Evolutionary conservation across 2,329 filamentous ascomycete species (phyloP).

Genomic region (Ophiocordyceps australis): DNA sequence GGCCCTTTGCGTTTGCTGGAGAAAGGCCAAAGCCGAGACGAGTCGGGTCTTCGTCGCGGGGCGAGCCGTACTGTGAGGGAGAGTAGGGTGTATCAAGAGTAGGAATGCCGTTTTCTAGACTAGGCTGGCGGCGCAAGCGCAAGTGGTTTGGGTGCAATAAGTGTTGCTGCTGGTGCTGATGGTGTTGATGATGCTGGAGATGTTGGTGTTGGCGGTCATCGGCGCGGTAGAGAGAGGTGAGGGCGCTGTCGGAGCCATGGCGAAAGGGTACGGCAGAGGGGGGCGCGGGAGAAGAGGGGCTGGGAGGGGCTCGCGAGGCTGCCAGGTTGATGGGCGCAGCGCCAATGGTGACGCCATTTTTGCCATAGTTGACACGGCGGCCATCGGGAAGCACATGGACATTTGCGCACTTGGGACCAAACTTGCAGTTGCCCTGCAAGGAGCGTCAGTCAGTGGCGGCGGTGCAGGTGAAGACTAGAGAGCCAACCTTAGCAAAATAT

Average conservation of each 20-base stretch:
- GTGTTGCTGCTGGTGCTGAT: conserved; percentile 8
- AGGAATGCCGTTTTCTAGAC: conserved; percentile 35
- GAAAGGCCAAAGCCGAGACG: conserved; percentile 59
- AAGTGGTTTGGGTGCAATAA: conserved; percentile 7
- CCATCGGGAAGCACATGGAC: conserved; percentile 92
- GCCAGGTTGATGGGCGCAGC: conserved; percentile 39
- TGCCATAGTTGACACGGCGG: conserved; percentile 68
- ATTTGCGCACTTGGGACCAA: conserved; percentile 92
- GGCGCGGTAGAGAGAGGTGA: conserved; percentile 38
- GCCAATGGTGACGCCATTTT: conserved; percentile 48
- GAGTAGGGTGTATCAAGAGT: conserved; percentile 41
- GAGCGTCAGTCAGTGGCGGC: background rate
- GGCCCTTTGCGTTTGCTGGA: conserved; percentile 47
- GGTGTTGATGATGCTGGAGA: conserved; percentile 20
- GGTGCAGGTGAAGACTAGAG: background rate
- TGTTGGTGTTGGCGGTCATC: conserved; percentile 18
- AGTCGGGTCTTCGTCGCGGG: conserved; percentile 45
- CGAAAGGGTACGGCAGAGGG: conserved; percentile 2
- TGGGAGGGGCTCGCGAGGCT: conserved; percentile 43
- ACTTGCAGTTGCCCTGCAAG: conserved; percentile 87
- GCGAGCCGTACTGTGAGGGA: conserved; percentile 61
- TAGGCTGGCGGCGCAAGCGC: conserved; percentile 27
- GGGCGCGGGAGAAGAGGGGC: conserved; percentile 22
- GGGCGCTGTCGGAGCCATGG: conserved; percentile 47
- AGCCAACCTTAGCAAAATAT: conserved; percentile 86